Percentiles rank a stretch among this genome's conserved stretches.
Evolutionary conservation across 2,329 filamentous ascomycete species (phyloP).

Genomic region (Drechslera avenae): DNA sequence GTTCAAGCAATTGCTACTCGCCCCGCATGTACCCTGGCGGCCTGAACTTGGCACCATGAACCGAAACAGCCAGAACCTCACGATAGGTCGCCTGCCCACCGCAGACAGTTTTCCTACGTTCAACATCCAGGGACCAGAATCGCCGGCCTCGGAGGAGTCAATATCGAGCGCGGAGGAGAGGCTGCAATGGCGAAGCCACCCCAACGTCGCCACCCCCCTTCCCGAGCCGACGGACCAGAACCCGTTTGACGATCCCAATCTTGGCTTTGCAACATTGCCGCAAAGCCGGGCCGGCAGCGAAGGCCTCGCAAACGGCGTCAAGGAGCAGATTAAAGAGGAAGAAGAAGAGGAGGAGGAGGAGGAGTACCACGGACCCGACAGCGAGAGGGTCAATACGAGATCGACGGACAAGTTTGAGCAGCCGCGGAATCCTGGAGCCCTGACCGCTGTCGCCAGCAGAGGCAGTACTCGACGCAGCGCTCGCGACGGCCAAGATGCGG

Average conservation of each 20-base stretch:
- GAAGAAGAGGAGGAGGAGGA: slow-evolving; percentile 5
- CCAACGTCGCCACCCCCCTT: slow-evolving; percentile 23
- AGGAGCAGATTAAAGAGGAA: neutral
- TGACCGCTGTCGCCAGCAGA: slow-evolving; percentile 1
- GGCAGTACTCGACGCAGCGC: slow-evolving; percentile 4
- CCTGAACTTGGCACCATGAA: slow-evolving; percentile 14
- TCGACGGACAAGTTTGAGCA: slow-evolving; percentile 8
- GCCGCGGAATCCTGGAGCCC: neutral
- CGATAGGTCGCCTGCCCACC: slow-evolving; percentile 9
- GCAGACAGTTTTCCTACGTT: slow-evolving; percentile 10
- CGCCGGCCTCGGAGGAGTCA: slow-evolving; percentile 13
- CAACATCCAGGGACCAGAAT: slow-evolving; percentile 1
- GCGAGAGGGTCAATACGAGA: neutral
- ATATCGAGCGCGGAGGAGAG: slow-evolving; percentile 27
- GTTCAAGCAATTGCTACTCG: neutral
- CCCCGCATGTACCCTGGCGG: slow-evolving; percentile 11
- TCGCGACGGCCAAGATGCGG: neutral
- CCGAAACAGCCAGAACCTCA: slow-evolving; percentile 11
- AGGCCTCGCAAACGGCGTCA: neutral
- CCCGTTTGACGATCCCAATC: slow-evolving; percentile 29
- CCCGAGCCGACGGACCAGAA: slow-evolving; percentile 14
- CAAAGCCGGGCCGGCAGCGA: neutral
- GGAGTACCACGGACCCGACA: neutral
- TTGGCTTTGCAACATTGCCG: neutral
- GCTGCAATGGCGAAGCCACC: slow-evolving; percentile 34